Conservation (phyloP, 2,329 filamentous ascomycete species). For the Alternaria viburni region DNA sequence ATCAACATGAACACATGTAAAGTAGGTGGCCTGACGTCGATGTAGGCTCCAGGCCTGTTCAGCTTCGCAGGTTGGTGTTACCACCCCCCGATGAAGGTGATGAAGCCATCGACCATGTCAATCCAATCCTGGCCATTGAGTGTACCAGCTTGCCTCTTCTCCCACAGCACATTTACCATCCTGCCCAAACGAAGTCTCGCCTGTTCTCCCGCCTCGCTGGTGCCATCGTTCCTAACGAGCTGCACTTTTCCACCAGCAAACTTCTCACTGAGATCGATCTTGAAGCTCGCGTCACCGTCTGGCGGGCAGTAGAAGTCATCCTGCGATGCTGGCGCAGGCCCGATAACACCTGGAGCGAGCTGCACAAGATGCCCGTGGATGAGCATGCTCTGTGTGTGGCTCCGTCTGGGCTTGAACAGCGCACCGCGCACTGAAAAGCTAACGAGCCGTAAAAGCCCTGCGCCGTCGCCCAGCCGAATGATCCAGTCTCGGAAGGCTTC, state of each 20-base stretch:
- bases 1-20: neutral
- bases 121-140: conserved; percentile 46
- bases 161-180: conserved; percentile 40
- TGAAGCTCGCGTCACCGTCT: conserved; percentile 48
- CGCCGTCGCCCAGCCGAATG: conserved; percentile 41
- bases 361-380: conserved; percentile 30
- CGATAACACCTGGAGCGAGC: conserved; percentile 17
- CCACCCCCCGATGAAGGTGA: conserved; percentile 42
- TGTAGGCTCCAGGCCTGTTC: neutral
- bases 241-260: conserved; percentile 38
- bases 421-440: conserved; percentile 42
- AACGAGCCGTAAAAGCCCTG: conserved; percentile 38
- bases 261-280: conserved; percentile 48
- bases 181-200: conserved; percentile 28
- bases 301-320: conserved; percentile 35
- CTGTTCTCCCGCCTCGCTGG: conserved; percentile 35
- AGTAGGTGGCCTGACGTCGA: neutral
- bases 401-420: conserved; percentile 42
- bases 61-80: neutral
- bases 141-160: conserved; percentile 37
- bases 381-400: conserved; percentile 27
- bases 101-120: conserved; percentile 42
- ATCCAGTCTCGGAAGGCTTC: conserved; percentile 50
- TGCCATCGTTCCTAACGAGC: conserved; percentile 44
- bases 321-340: conserved; percentile 17